phyloP scores from a whole-genome alignment of 2,329 filamentous ascomycete species.

The Colletotrichum lindemuthianum region DNA sequence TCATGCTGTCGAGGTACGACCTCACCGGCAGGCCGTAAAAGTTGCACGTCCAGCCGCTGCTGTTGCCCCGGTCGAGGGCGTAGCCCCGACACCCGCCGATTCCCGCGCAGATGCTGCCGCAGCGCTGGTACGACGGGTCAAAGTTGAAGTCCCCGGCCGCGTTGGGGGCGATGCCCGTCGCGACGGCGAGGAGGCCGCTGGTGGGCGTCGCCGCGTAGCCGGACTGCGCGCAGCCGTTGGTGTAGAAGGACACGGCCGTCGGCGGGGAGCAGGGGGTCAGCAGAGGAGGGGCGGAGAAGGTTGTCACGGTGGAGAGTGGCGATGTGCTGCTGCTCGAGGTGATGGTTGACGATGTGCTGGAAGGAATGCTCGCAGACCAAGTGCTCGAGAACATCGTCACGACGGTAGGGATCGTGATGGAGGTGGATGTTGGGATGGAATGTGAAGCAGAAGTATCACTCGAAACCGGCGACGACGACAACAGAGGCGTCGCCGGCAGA shows the following conservation, averaged over 20 bases:
- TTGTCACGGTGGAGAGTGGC: not conserved
- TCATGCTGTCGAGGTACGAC: not conserved
- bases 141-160: slow-evolving; percentile 16
- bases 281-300: slow-evolving; percentile 15
- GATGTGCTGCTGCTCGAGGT: not conserved
- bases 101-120: slow-evolving; percentile 14
- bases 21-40: slow-evolving; percentile 13
- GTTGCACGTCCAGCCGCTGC: slow-evolving; percentile 11
- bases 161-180: slow-evolving; percentile 17
- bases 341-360: not conserved
- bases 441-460: not conserved
- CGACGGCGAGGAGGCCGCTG: slow-evolving; percentile 8
- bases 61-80: slow-evolving; percentile 21
- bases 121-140: slow-evolving; percentile 20
- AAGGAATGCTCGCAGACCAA: not conserved
- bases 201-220: slow-evolving; percentile 11
- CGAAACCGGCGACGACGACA: not conserved
- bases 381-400: too few species aligned
- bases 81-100: slow-evolving; percentile 17
- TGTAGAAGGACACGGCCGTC: slow-evolving; percentile 15
- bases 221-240: slow-evolving; percentile 25
- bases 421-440: slow-evolving; percentile 12
- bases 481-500: not conserved
- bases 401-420: not conserved
- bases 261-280: slow-evolving; percentile 2